phyloP scores from a whole-genome alignment of 2,329 filamentous ascomycete genomes.

The Sporothrix globosa region DNA sequence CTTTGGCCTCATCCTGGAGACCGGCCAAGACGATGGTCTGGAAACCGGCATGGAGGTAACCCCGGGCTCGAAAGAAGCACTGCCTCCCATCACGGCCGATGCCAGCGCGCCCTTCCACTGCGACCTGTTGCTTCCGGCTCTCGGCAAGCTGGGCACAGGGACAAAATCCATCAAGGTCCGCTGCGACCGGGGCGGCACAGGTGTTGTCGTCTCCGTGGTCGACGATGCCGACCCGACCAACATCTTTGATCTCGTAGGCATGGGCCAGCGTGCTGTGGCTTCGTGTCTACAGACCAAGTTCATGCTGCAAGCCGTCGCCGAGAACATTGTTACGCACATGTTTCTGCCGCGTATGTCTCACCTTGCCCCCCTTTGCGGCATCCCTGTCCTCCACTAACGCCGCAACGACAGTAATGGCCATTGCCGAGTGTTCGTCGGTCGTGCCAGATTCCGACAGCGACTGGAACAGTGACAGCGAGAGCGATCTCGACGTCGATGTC shows the following conservation, averaged over 20 bases:
- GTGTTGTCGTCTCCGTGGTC: too few relatives aligned
- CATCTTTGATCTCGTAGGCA: neutral
- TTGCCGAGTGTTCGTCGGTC: neutral
- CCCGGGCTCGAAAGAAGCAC: too few relatives aligned
- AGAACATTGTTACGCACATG: neutral
- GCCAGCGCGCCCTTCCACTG: too few relatives aligned
- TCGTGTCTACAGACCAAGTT: neutral
- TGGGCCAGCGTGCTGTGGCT: neutral
- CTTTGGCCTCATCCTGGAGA: too few relatives aligned
- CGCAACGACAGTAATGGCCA: neutral
- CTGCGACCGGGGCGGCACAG: too few relatives aligned
- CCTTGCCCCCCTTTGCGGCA: neutral
- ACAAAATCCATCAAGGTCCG: too few relatives aligned
- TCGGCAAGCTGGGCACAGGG: too few relatives aligned
- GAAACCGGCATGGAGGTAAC: too few relatives aligned
- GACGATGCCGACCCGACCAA: neutral
- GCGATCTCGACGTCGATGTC: neutral
- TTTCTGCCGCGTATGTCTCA: neutral
- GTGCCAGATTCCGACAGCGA: neutral
- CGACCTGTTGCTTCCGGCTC: too few relatives aligned
- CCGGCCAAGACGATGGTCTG: too few relatives aligned
- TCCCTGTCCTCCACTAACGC: neutral
- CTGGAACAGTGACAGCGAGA: neutral
- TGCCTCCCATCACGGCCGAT: too few relatives aligned
- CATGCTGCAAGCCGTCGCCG: neutral